A percentile compares a stretch with the other conserved stretches of the same genome.
These are phyloP conservation scores for Lyophyllum shimeji DNA, from an alignment of 768 basidiomycete species.

Conservation along the genomic window DNA sequence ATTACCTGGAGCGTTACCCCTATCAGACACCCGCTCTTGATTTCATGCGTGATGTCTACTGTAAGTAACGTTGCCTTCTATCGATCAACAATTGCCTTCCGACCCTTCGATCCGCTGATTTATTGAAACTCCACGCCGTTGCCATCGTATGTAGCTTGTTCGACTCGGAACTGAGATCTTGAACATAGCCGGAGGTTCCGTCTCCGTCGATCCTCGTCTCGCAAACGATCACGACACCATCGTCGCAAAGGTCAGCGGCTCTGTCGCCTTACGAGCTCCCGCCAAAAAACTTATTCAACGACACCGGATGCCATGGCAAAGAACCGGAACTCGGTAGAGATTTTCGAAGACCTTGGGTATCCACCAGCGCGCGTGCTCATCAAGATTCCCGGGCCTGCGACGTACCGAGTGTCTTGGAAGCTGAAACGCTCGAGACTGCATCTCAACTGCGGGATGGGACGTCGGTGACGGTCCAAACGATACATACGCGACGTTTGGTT, in stretches of 20 bases:
- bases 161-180: slow-evolving; percentile 32
- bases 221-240: slow-evolving; percentile 27
- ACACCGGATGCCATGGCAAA: neutral
- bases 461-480: slow-evolving; percentile 15
- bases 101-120: neutral
- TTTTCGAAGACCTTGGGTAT: slow-evolving; percentile 29
- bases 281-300: no score
- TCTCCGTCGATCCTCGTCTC: slow-evolving; percentile 35
- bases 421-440: slow-evolving; percentile 25
- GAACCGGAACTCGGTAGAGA: slow-evolving; percentile 24
- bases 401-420: slow-evolving; percentile 31
- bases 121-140: neutral
- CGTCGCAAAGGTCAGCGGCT: slow-evolving; percentile 21
- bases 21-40: neutral
- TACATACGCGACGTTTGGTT: slow-evolving; percentile 33
- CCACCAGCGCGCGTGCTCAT: slow-evolving; percentile 30
- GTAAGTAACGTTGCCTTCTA: no score
- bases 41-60: no score
- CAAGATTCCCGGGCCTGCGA: slow-evolving; percentile 36
- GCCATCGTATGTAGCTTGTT: slow-evolving; percentile 25
- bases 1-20: slow-evolving; percentile 25
- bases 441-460: slow-evolving; percentile 2
- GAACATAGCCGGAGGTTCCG: slow-evolving; percentile 31
- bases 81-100: no score
- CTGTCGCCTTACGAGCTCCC: neutral